Conservation (phyloP, 106 monocot species). For the Dendrobium officinale region DNA sequence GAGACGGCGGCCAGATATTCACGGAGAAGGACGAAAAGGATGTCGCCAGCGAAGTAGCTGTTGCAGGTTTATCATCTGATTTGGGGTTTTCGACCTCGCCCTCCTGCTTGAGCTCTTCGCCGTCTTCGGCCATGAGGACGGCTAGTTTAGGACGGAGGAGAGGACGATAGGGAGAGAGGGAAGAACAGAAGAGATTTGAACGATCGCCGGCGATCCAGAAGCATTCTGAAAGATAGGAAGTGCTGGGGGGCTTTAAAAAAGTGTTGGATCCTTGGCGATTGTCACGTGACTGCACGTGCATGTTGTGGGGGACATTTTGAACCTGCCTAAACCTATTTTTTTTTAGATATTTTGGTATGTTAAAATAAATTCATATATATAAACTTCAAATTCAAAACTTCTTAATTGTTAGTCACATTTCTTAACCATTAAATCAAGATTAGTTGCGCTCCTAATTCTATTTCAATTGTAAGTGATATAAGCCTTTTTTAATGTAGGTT, state of each 20-base stretch:
- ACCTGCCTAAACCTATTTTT: background rate
- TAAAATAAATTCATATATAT: no score
- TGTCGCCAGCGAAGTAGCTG: background rate
- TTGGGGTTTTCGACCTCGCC: constrained; percentile 17
- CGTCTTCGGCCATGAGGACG: background rate
- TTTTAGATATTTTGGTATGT: no score
- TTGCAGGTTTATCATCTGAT: background rate
- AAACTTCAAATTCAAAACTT: no score
- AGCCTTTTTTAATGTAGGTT: no score
- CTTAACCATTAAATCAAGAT: no score
- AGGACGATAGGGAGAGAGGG: background rate
- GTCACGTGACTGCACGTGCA: constrained; percentile 3
- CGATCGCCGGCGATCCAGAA: background rate
- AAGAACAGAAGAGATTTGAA: background rate
- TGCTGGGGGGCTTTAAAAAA: background rate
- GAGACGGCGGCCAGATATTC: constrained; percentile 55
- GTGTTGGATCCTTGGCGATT: background rate
- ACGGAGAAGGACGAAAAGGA: constrained; percentile 13
- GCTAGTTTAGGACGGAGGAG: background rate
- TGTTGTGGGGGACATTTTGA: background rate
- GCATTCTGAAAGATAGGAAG: no score
- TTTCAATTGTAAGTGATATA: no score
- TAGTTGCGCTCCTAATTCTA: no score
- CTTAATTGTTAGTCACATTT: no score
- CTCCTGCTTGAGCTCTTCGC: constrained; percentile 6